Conservation (phyloP, 495 filamentous ascomycete genomes). For the Cairneyella variabilis region DNA sequence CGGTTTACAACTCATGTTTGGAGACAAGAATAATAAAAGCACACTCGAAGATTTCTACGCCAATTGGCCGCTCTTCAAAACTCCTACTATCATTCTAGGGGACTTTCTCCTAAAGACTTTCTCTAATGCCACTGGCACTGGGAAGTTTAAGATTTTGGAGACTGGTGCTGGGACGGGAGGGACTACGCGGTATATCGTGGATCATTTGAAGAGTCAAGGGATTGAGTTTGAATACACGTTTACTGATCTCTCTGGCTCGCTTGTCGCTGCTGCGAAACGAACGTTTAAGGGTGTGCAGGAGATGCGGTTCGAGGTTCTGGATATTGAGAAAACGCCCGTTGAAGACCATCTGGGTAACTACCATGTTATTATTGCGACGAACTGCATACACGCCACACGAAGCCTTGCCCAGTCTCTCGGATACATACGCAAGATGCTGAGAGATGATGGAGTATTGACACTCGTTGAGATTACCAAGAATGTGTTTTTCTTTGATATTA, state of each 20-base stretch:
- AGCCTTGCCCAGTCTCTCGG: conserved; percentile 42
- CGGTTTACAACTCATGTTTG: conserved; percentile 32
- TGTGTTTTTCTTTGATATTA: conserved; percentile 32
- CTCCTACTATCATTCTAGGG: not conserved
- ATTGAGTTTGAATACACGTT: conserved; percentile 41
- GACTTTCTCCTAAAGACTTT: not conserved
- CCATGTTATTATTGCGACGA: conserved; percentile 48
- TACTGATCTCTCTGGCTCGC: conserved; percentile 47
- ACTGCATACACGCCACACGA: conserved; percentile 49
- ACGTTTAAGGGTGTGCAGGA: conserved; percentile 31
- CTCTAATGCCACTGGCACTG: not conserved
- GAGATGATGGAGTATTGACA: not conserved
- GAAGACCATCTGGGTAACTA: conserved; percentile 38
- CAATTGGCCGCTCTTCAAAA: conserved; percentile 3
- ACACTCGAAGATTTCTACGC: conserved; percentile 16
- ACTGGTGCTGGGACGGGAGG: conserved; percentile 43
- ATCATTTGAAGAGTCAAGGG: conserved; percentile 3
- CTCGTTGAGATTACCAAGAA: conserved; percentile 24
- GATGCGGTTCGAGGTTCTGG: conserved; percentile 32
- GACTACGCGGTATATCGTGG: conserved; percentile 29
- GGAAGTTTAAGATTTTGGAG: conserved; percentile 40
- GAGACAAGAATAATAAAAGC: conserved; percentile 24
- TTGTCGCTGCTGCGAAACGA: conserved; percentile 45
- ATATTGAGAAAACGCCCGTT: conserved; percentile 42
- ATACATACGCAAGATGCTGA: conserved; percentile 32